Base-by-base conservation (phyloP, 1,139 yeast species). In the Yamadazyma trypodendri region DNA sequence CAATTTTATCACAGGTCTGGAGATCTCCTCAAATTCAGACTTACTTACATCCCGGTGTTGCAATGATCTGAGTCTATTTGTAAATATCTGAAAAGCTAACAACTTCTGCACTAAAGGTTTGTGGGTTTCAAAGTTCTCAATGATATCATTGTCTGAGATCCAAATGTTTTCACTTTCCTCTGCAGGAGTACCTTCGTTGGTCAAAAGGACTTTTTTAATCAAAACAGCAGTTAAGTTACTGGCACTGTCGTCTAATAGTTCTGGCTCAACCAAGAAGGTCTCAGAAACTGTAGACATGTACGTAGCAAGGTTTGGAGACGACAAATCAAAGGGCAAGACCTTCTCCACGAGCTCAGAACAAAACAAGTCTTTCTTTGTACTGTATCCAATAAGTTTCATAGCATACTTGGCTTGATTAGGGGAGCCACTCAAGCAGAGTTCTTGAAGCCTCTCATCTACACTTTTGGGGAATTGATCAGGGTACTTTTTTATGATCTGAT, bases 381-480 rank as follows among this genome's bases (percentile, higher is more conserved):
- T 63, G 21, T 24, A 30, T 3, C 76, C 69, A n/a, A 86, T 50
- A 7, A 84, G 64, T 51, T 78, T 81, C 8, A 80, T 63, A 0
- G 90, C 74, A 54, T 81, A 85, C 50, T 74, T 79, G 0, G 92
- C 84, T 49, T 84, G 88, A 10, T 53, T 44, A 1, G 87, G 78
- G 1, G 75, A 60, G 0, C 94, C 94, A 2, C 54, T 50, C 0
- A 65, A 42, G 0, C 85, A 75, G 25, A 81, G 59, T 1, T 60
- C 56, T 34, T 67, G 62, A 35, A 82, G 54, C 9, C 60, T 57
- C 8, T 67, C 70, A 7, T 52, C 54, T 0, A 50, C 41, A 31
- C 61, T 67, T 2, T 54, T 50, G 0, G 77, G 72, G 36, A 60
- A 60, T 21, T 58, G 48, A 7, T 69, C 72, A 0, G 79, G 75